Evolutionary conservation across 116 monocot species (phyloP).

Genomic region (Phalaenopsis hybrid): DNA sequence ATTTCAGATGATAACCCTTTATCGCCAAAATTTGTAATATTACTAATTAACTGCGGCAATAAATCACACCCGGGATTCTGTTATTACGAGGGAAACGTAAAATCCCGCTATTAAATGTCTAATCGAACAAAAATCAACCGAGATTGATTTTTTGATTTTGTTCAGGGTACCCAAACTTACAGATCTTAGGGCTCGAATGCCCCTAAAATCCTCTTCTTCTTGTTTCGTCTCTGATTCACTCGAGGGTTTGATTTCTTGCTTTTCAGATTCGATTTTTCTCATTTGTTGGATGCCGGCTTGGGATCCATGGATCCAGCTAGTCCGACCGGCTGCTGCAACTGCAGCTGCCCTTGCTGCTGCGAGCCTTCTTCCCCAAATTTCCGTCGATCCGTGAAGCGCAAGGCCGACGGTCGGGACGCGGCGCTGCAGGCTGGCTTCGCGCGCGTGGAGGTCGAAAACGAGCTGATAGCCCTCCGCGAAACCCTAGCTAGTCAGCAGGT

Average conservation of each 20-base stretch:
- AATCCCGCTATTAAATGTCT: background rate
- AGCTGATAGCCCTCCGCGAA: conserved; percentile 52
- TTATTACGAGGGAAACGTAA: background rate
- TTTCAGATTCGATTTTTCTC: background rate
- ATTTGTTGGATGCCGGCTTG: conserved; percentile 5
- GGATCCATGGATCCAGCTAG: background rate
- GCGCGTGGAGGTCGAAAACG: conserved; percentile 44
- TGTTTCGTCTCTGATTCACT: background rate
- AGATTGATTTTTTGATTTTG: background rate
- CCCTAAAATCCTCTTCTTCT: background rate
- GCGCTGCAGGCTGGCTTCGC: background rate
- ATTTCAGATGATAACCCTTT: too few species aligned
- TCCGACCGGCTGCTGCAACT: conserved; percentile 8
- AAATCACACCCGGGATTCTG: too few species aligned
- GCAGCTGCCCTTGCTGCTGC: conserved; percentile 10
- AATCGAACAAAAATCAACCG: background rate
- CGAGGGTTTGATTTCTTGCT: background rate
- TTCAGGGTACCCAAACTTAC: background rate
- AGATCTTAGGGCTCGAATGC: background rate
- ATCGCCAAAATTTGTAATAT: too few species aligned
- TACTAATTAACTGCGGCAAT: too few species aligned
- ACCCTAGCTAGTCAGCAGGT: conserved; percentile 41
- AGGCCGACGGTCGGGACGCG: background rate
- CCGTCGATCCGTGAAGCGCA: conserved; percentile 41
- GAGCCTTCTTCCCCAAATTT: background rate